Base-by-base conservation (phyloP, 805 yeast species). In the Komagataella pseudopastoris region DNA sequence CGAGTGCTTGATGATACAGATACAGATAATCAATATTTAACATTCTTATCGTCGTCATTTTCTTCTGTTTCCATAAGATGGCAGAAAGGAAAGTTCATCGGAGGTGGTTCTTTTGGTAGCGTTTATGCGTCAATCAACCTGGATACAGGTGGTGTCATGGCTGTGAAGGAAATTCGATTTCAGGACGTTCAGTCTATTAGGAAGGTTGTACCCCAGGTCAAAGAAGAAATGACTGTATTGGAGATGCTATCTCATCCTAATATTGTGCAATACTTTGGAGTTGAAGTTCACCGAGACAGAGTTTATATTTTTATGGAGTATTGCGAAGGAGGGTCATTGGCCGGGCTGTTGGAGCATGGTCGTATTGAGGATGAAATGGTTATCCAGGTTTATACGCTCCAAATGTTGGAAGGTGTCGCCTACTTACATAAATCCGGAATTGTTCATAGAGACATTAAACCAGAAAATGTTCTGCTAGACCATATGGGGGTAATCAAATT, bases 301-400 rank as follows among this genome's bases (percentile, higher is more conserved):
- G 97, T 93, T 16, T 90, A 88, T 64, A 83, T 93, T 36, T 93
- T 93, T 64, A 93, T 93, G 99, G 99, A 93, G 67, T 90, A 78
- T 67, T 93, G 99, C 71, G 95, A 90, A 59, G 93, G 96, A 45
- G 98, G 98, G 1, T 90, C 98, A 0, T 71, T 93, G 53, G 88
- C 96, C 0, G 80, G 86, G 6, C 69, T 90, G 48, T 72, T 93
- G 54, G 89, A 87, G 52, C 93, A 89, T 63, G 98, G 99, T 7
- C 72, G 97, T 54, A 89, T 93, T 59, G 97, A 89, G 63, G 98
- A 93, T 65, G 99, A 93, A 63, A 76, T 86, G 65, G 93, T 93
- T 6, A 82, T 88, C 30, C 96, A 89, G 64, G 84, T 90, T 24
- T 91, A 90, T 63, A 80, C 96, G 0, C 68, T 91, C 52, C 97